Base-by-base conservation (phyloP, 805 yeast species). In the Starmerella scarabaei region DNA sequence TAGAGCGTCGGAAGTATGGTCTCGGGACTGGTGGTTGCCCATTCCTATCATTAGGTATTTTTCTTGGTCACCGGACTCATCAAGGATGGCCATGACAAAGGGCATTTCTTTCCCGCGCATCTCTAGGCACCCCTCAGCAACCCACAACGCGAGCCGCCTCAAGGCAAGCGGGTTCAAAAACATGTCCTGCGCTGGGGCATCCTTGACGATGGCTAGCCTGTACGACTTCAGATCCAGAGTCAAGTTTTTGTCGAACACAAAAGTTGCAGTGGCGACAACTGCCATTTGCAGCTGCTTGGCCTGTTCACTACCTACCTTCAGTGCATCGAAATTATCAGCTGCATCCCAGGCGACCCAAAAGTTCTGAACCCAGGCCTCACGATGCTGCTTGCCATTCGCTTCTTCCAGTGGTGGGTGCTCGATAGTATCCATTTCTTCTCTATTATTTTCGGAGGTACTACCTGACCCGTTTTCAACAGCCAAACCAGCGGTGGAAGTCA, bases 11-110 rank as follows among this genome's bases (percentile, higher is more conserved):
- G 42, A 52, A 5, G 48, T 56, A 8, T 54, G 65, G 23, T 57
- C 58, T 3, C 63, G 64, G 14, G 88, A 83, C 49, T 75, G 78
- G 51, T 81, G 72, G 3, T 95, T 91, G 0, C 94, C 86, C 41
- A 86, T 61, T 0, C 97, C 98, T 28, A 91, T 77, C 0, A 88
- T 94, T 35, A 88, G 61, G 56, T 81, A 88, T 0, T 91, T 80
- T n/a, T n/a, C n/a, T n/a, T n/a, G n/a, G 45, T 79, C 80, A 3
- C 82, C 73, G 11, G 66, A 63, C 29, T 69, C 72, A 57, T 86
- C 85, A 40, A 83, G 67, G 31, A 91, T 71, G 0, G 96, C 96
- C 24, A 91, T 68, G 2, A 88, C 91, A 50, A 88, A 62, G 2
- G 98, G 97, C 31, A 80, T 61, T 18, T 70, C 69, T 40, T 65